Conservation (phyloP, 805 yeast species). For the Myxozyma geophila region DNA sequence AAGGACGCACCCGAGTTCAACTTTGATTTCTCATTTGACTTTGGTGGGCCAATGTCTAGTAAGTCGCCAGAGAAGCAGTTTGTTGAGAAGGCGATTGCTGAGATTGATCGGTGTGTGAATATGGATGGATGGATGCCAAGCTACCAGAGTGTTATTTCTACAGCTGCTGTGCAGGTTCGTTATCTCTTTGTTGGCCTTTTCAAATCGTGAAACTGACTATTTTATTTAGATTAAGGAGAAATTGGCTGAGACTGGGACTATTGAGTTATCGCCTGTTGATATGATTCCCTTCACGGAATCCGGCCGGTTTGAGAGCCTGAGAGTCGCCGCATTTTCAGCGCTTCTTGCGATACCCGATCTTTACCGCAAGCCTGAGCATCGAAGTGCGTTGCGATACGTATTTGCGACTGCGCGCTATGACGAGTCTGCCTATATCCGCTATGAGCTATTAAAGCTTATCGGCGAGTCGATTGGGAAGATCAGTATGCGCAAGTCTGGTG, state of each 20-base stretch:
- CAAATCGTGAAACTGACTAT: not conserved
- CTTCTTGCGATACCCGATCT: conserved; percentile 72
- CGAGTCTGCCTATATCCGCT: conserved; percentile 56
- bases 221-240: conserved; percentile 55
- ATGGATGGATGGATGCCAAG: conserved; percentile 89
- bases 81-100: conserved; percentile 58
- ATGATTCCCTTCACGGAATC: conserved; percentile 58
- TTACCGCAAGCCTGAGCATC: conserved; percentile 55
- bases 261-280: conserved; percentile 58
- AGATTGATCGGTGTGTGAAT: conserved; percentile 72
- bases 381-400: conserved; percentile 62
- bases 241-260: conserved; percentile 61
- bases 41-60: conserved; percentile 2
- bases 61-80: conserved; percentile 42
- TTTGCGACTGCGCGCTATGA: conserved; percentile 61
- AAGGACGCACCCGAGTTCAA: conserved; percentile 14
- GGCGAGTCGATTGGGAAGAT: conserved; percentile 33
- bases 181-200: not conserved
- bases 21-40: conserved; percentile 32
- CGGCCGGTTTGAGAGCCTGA: conserved; percentile 54
- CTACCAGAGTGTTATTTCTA: conserved; percentile 59
- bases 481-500: conserved; percentile 22
- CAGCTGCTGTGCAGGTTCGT: conserved; percentile 53
- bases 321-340: conserved; percentile 72
- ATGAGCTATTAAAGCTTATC: conserved; percentile 37